Evolutionary conservation across 495 filamentous ascomycete genomes (phyloP).

Genomic region (Delitschia confertaspora): DNA sequence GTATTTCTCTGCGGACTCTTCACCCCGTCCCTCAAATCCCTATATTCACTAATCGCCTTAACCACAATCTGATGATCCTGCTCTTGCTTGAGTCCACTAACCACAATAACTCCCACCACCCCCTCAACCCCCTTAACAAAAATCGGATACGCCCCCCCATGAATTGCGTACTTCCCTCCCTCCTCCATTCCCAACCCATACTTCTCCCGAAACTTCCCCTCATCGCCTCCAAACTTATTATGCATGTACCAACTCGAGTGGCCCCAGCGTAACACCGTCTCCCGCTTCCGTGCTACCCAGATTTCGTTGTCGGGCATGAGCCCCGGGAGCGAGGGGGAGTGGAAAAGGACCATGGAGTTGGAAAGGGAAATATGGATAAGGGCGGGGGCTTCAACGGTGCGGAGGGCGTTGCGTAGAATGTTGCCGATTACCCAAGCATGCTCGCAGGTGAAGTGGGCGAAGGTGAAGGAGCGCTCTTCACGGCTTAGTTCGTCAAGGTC

Average conservation of each 20-base stretch:
- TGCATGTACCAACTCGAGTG: conserved; percentile 57
- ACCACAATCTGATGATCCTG: conserved; percentile 69
- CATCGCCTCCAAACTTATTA: conserved; percentile 49
- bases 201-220: conserved; percentile 49
- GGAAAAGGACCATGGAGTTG: conserved; percentile 54
- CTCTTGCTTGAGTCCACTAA: conserved; percentile 67
- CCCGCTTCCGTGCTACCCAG: conserved; percentile 48
- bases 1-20: conserved; percentile 17
- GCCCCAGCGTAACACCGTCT: conserved; percentile 63
- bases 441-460: conserved; percentile 53
- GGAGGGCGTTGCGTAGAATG: conserved; percentile 53
- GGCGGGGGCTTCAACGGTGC: conserved; percentile 47
- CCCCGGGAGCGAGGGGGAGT: conserved; percentile 47
- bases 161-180: conserved; percentile 58
- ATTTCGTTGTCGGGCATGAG: conserved; percentile 45
- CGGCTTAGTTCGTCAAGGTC: conserved; percentile 40
- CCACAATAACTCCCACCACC: conserved; percentile 61
- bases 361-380: conserved; percentile 59
- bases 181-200: conserved; percentile 43
- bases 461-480: conserved; percentile 46
- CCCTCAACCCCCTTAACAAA: conserved; percentile 62
- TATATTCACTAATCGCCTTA: conserved; percentile 49
- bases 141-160: conserved; percentile 66
- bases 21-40: conserved; percentile 19
- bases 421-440: conserved; percentile 61